Conservation (phyloP, 75 land plant species). For the Selaginella moellendorffii region DNA sequence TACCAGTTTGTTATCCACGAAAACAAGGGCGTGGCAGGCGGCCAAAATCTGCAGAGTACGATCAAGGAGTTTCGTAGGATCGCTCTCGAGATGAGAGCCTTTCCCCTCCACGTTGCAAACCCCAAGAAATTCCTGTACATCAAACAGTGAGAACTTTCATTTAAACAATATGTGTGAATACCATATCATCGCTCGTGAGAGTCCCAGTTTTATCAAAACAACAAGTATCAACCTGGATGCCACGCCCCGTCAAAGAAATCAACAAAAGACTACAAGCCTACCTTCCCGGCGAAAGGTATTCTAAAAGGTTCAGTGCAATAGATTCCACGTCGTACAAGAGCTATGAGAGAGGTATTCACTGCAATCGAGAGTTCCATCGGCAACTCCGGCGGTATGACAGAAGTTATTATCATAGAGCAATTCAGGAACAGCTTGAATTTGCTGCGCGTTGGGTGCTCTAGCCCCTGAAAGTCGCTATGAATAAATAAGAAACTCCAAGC, state of each 20-base stretch:
- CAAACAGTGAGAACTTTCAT: neutral
- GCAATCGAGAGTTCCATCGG: constrained; percentile 99
- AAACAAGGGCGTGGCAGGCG: constrained; percentile 90
- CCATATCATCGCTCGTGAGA: constrained; percentile 98
- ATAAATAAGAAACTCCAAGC: neutral
- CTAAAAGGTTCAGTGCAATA: constrained; percentile 97
- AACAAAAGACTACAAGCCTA: constrained; percentile 3
- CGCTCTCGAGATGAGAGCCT: constrained; percentile 38
- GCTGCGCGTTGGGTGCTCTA: constrained; percentile 97
- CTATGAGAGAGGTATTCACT: constrained; percentile 94
- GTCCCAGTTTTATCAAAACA: constrained; percentile 99
- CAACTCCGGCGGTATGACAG: constrained; percentile 95
- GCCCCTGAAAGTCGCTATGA: constrained; percentile 34
- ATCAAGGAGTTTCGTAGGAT: constrained; percentile 42
- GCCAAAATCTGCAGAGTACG: constrained; percentile 61
- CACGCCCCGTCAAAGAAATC: neutral
- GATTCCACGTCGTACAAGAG: constrained; percentile 80
- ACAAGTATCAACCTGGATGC: constrained; percentile 83
- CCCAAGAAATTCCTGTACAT: constrained; percentile 73
- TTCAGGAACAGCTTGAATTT: constrained; percentile 90
- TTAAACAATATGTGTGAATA: constrained; percentile 11
- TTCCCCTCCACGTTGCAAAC: constrained; percentile 43
- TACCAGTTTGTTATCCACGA: constrained; percentile 94
- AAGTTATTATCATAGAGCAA: constrained; percentile 93
- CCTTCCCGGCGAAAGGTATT: constrained; percentile 99